Percentiles rank a stretch among this genome's conserved stretches.
Evolutionary conservation across 768 basidiomycete genomes (phyloP).

Genomic region (Leccinum longicurvipes): DNA sequence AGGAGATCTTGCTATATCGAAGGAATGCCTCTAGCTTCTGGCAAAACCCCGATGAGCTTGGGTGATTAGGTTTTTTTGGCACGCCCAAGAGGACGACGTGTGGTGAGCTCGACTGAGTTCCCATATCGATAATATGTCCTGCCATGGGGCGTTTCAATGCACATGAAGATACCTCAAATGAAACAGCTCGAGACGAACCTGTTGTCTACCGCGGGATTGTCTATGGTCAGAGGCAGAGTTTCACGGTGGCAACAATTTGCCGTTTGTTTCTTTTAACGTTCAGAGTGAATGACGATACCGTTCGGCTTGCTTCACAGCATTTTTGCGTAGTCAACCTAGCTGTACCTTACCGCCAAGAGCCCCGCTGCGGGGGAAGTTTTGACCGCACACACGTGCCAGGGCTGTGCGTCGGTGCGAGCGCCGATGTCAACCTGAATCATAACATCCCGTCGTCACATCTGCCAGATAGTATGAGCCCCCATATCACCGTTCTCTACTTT

Average conservation of each 20-base stretch:
- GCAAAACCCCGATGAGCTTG: slow-evolving; percentile 32
- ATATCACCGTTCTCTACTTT: slow-evolving; percentile 51
- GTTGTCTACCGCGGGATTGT: background rate
- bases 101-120: slow-evolving; percentile 5
- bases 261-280: no score
- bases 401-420: no score
- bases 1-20: slow-evolving; percentile 22
- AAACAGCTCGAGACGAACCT: background rate
- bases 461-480: slow-evolving; percentile 2
- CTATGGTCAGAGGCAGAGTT: background rate
- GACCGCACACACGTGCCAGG: no score
- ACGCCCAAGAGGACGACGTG: slow-evolving; percentile 29
- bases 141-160: background rate
- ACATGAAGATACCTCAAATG: background rate
- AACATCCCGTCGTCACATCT: no score
- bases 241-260: no score
- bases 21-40: slow-evolving; percentile 35
- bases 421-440: no score
- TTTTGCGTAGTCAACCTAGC: no score
- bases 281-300: no score
- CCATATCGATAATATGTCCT: slow-evolving; percentile 14
- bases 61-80: slow-evolving; percentile 16
- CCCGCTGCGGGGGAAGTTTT: no score
- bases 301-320: no score
- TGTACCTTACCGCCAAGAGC: no score